These are phyloP conservation scores for Cryptosporidium tyzzeri DNA, from an alignment of 169 alveolate species.

Conservation along the genomic window DNA sequence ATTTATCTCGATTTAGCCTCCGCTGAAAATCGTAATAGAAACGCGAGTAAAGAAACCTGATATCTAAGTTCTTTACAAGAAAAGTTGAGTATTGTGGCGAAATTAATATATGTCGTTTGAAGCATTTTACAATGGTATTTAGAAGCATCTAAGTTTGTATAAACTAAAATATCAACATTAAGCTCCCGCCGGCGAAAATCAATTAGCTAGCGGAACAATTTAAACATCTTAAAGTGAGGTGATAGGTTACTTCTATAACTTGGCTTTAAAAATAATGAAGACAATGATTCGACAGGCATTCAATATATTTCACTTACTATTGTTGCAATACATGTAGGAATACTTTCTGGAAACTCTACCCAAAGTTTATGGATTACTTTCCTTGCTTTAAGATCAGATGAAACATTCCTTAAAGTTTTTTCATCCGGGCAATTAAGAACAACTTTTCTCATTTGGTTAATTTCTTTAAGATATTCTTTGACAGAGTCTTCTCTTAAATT, in stretches of 20 bases:
- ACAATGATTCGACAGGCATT: background rate
- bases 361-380: constrained; percentile 78
- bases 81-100: background rate
- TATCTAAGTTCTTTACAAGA: background rate
- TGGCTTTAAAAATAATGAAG: constrained; percentile 25
- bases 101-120: background rate
- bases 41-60: background rate
- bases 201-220: background rate
- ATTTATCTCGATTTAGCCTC: background rate
- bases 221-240: constrained; percentile 37
- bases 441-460: constrained; percentile 79
- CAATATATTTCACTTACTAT: constrained; percentile 40
- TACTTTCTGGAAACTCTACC: constrained; percentile 81
- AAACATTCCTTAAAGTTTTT: constrained; percentile 47
- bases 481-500: constrained; percentile 28
- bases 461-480: constrained; percentile 70
- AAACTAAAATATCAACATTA: background rate
- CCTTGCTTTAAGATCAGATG: constrained; percentile 54
- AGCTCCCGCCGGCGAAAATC: background rate
- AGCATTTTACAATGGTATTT: background rate
- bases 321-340: constrained; percentile 82
- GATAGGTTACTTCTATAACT: constrained; percentile 20
- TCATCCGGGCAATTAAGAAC: constrained; percentile 77
- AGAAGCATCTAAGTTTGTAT: constrained; percentile 6
- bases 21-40: background rate